These are phyloP conservation scores for Wallacemonas sp. DNA, from an alignment of 208 protist species.

Conservation along the genomic window DNA sequence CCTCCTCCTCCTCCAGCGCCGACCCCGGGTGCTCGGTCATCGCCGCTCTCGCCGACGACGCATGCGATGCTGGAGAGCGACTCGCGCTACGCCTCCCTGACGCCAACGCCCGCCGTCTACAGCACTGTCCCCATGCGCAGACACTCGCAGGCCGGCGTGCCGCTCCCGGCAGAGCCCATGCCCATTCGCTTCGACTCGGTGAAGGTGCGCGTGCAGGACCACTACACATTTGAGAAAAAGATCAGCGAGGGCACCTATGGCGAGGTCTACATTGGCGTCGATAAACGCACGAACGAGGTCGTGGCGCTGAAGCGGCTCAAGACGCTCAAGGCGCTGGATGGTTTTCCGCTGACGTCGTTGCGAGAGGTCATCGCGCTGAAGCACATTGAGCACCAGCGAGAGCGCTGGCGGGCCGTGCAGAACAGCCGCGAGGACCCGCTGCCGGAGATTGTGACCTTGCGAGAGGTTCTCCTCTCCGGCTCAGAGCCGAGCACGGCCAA, in stretches of 20 bases:
- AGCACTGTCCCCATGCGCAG: slow-evolving; percentile 25
- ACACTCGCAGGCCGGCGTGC: slow-evolving; percentile 51
- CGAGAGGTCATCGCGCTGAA: slow-evolving; percentile 84
- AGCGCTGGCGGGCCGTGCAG: slow-evolving; percentile 25
- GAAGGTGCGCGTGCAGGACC: slow-evolving; percentile 48
- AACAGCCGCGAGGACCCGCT: slow-evolving; percentile 34
- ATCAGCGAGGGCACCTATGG: slow-evolving; percentile 97
- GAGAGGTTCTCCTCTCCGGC: slow-evolving; percentile 75
- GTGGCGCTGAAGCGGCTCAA: slow-evolving; percentile 90
- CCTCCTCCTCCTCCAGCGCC: too few species aligned
- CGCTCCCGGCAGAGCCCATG: slow-evolving; percentile 53
- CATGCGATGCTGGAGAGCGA: slow-evolving; percentile 2
- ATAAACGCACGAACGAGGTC: slow-evolving; percentile 40
- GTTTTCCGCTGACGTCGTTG: slow-evolving; percentile 87
- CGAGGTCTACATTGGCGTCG: slow-evolving; percentile 89
- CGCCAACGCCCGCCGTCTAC: slow-evolving; percentile 46
- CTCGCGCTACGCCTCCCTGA: slow-evolving; percentile 19
- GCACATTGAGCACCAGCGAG: slow-evolving; percentile 66
- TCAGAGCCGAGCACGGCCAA: background rate
- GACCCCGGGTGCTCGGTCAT: background rate
- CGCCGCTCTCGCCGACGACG: background rate
- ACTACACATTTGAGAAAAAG: slow-evolving; percentile 78
- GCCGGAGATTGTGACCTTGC: slow-evolving; percentile 64
- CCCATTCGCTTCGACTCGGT: slow-evolving; percentile 49
- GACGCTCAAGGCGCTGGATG: slow-evolving; percentile 72